Evolutionary conservation across 1,284 basidiomycete species (phyloP).

Genomic region (Schizophyllum commune): DNA sequence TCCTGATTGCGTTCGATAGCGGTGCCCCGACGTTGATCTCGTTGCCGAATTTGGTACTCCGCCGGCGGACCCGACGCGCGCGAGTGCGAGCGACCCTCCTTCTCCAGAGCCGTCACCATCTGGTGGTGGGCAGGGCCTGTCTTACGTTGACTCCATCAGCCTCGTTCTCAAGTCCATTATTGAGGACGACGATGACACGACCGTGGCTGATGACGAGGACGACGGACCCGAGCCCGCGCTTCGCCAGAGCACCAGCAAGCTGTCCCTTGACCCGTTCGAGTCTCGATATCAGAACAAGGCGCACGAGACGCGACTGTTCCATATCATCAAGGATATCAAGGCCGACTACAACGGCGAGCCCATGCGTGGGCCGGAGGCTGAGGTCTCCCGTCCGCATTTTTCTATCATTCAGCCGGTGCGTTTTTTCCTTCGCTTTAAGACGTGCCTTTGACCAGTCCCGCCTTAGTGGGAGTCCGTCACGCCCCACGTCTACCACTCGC

Average conservation of each 20-base stretch:
- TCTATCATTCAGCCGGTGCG: neutral
- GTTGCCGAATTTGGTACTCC: neutral
- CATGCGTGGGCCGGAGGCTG: neutral
- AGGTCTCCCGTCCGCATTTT: neutral
- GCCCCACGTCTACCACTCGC: constrained; percentile 6
- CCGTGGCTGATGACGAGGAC: neutral
- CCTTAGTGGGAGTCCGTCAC: neutral
- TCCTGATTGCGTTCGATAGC: neutral
- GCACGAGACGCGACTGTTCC: neutral
- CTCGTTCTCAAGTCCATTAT: neutral
- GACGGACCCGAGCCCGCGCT: constrained; percentile 3
- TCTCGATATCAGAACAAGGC: neutral
- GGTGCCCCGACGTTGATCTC: neutral
- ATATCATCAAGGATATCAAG: neutral
- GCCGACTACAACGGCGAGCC: neutral
- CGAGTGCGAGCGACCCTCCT: neutral
- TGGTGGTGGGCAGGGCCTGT: neutral
- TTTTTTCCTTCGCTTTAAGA: constrained; percentile 7
- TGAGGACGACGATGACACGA: neutral
- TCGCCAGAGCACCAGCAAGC: neutral
- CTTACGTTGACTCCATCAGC: neutral
- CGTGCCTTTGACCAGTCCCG: neutral
- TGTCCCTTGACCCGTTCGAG: neutral
- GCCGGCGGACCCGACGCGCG: neutral
- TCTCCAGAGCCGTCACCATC: neutral